These are phyloP conservation scores for Bigelowiella natans DNA, from an alignment of 78 protist species.

Conservation along the genomic window DNA sequence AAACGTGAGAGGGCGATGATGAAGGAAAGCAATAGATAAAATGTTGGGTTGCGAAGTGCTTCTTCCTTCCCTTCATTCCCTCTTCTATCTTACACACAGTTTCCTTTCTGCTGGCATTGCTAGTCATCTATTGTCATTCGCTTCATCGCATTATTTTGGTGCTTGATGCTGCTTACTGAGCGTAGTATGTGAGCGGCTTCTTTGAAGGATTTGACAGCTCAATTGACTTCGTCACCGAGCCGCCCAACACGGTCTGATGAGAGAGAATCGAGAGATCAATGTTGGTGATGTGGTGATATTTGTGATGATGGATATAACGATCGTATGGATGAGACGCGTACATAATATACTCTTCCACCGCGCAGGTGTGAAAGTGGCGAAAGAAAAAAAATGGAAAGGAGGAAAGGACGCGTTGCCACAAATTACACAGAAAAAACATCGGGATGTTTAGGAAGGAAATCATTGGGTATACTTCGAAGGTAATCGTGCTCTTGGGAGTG, in stretches of 20 bases:
- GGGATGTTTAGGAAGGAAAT: background rate
- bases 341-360: too few species aligned
- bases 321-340: background rate
- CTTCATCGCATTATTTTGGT: background rate
- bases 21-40: too few species aligned
- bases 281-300: background rate
- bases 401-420: background rate
- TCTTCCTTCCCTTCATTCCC: too few species aligned
- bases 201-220: background rate
- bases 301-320: background rate
- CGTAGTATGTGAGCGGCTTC: background rate
- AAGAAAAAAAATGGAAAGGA: too few species aligned
- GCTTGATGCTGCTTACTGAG: background rate
- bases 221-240: background rate
- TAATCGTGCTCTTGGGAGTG: background rate
- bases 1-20: too few species aligned
- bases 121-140: too few species aligned
- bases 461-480: background rate
- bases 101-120: too few species aligned
- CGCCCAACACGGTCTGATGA: background rate
- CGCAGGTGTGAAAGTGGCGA: too few species aligned
- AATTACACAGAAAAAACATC: background rate
- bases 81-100: too few species aligned
- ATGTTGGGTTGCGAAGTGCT: too few species aligned
- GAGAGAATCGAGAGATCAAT: background rate